Conservation (phyloP, 2,329 filamentous ascomycete genomes). For the Fonsecaea erecta region DNA sequence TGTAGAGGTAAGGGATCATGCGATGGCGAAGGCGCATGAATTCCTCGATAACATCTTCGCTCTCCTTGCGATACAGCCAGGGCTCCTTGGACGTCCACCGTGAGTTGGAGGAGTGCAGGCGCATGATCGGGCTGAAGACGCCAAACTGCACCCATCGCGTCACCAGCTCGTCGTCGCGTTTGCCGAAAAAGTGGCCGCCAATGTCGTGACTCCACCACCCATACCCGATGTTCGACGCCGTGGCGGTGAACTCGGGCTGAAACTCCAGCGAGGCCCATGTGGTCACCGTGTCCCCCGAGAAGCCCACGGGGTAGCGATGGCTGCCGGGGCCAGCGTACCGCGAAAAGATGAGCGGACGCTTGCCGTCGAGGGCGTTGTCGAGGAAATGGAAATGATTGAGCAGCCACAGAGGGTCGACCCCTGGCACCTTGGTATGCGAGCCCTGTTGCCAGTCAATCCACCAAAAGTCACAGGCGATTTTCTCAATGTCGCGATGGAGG, state of each 20-base stretch:
- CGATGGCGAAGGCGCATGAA: constrained; percentile 62
- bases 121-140: constrained; percentile 64
- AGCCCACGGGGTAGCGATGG: constrained; percentile 68
- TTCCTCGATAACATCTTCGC: constrained; percentile 52
- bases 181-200: constrained; percentile 65
- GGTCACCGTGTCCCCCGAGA: constrained; percentile 65
- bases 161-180: constrained; percentile 62
- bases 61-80: constrained; percentile 60
- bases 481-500: constrained; percentile 61
- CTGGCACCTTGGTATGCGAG: constrained; percentile 57
- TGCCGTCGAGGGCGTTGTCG: constrained; percentile 53
- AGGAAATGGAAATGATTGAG: constrained; percentile 69
- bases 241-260: constrained; percentile 70
- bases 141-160: constrained; percentile 67
- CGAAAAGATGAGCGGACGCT: constrained; percentile 61
- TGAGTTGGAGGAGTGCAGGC: constrained; percentile 64
- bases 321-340: constrained; percentile 66
- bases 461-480: constrained; percentile 65
- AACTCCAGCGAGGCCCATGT: constrained; percentile 66
- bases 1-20: constrained; percentile 65
- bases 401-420: constrained; percentile 67
- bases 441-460: constrained; percentile 74
- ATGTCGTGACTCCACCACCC: constrained; percentile 73
- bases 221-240: constrained; percentile 69
- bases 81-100: constrained; percentile 66